phyloP scores from a whole-genome alignment of 495 filamentous ascomycete genomes.

The Penicillium arizonense region DNA sequence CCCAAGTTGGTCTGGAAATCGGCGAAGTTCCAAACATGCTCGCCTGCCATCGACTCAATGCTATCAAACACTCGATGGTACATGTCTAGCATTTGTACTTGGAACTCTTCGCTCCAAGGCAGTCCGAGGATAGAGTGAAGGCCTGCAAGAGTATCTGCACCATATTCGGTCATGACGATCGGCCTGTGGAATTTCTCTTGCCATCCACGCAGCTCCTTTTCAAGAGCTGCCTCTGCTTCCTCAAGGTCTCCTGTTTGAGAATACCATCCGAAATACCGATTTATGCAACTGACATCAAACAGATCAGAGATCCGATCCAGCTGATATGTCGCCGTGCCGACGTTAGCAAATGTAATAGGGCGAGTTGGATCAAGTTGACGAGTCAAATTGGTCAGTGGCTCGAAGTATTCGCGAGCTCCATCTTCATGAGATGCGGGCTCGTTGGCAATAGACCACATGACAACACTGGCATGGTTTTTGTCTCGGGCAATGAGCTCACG shows the following conservation, averaged over 20 bases:
- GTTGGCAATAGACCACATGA: slow-evolving; percentile 8
- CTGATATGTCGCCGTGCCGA: background rate
- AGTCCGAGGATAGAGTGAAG: slow-evolving; percentile 4
- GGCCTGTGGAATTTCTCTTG: slow-evolving; percentile 9
- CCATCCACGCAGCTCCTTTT: slow-evolving; percentile 2
- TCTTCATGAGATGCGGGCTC: slow-evolving; percentile 1
- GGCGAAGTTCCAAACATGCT: slow-evolving; percentile 15
- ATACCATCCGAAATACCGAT: slow-evolving; percentile 8
- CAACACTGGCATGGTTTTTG: slow-evolving; percentile 3
- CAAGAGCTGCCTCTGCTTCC: background rate
- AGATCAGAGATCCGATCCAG: background rate
- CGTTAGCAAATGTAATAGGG: slow-evolving; percentile 5
- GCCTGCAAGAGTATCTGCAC: slow-evolving; percentile 9
- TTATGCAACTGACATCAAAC: slow-evolving; percentile 1
- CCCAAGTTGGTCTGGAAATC: slow-evolving; percentile 8
- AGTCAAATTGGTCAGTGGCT: slow-evolving; percentile 1
- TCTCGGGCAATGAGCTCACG: slow-evolving; percentile 1
- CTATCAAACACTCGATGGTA: slow-evolving; percentile 13
- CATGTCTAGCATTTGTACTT: slow-evolving; percentile 7
- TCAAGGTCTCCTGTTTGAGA: slow-evolving; percentile 1
- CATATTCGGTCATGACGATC: slow-evolving; percentile 14
- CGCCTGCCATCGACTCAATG: slow-evolving; percentile 7
- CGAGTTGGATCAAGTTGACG: background rate
- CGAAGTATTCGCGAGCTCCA: slow-evolving; percentile 2
- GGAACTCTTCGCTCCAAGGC: slow-evolving; percentile 13